phyloP scores from a whole-genome alignment of 768 basidiomycete species.

The Tylopilus rubrobrunneus region DNA sequence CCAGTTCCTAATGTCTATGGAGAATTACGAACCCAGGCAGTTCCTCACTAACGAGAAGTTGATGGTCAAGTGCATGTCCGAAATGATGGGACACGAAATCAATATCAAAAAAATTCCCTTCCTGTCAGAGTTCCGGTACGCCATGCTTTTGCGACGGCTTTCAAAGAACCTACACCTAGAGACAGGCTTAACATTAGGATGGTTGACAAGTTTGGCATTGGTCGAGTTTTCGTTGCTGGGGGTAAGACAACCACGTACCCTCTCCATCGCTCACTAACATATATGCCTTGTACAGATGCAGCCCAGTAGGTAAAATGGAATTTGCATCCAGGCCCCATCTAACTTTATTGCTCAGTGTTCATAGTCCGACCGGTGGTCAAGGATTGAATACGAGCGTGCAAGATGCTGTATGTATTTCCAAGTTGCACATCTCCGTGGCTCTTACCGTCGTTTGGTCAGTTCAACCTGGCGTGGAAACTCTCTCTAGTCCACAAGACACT shows the following conservation, averaged over 20 bases:
- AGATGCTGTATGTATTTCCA: slow-evolving; percentile 30
- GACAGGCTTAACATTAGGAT: slow-evolving; percentile 45
- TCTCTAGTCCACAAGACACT: slow-evolving; percentile 27
- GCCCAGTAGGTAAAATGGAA: slow-evolving; percentile 32
- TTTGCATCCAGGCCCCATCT: not conserved
- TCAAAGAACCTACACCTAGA: not conserved
- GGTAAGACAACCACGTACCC: slow-evolving; percentile 22
- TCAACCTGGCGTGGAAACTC: slow-evolving; percentile 46
- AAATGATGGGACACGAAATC: slow-evolving; percentile 27
- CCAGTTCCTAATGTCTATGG: not conserved
- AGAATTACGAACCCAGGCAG: slow-evolving; percentile 10
- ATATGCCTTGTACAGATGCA: slow-evolving; percentile 34
- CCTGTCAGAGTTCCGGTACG: slow-evolving; percentile 29
- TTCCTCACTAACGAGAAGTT: slow-evolving; percentile 19
- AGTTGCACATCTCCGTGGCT: not conserved
- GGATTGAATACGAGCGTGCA: slow-evolving; percentile 36
- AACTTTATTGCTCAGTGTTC: slow-evolving; percentile 12
- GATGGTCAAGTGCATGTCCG: too few species aligned
- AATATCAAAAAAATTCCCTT: slow-evolving; percentile 26
- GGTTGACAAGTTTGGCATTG: slow-evolving; percentile 37
- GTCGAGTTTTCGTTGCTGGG: slow-evolving; percentile 47
- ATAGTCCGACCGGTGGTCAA: slow-evolving; percentile 25
- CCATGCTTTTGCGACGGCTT: slow-evolving; percentile 2
- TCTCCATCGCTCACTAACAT: not conserved
- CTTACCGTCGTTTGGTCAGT: slow-evolving; percentile 16